A percentile compares a stretch with the other conserved stretches of the same genome.
Evolutionary conservation across 1,284 basidiomycete genomes (phyloP).

Genomic region (Neonothopanus nambi): DNA sequence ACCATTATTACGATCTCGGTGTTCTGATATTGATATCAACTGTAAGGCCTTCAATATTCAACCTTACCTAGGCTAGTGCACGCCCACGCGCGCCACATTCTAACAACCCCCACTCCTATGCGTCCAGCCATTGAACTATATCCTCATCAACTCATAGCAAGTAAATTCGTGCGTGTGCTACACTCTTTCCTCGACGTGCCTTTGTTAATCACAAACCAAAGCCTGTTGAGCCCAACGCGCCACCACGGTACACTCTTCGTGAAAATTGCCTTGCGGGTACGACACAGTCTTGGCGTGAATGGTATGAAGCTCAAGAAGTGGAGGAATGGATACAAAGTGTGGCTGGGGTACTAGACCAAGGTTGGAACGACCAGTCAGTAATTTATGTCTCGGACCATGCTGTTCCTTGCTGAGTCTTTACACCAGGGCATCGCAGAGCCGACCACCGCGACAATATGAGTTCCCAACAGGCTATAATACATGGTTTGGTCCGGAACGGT

Average conservation of each 20-base stretch:
- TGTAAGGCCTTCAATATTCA: constrained; percentile 76
- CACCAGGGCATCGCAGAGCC: constrained; percentile 51
- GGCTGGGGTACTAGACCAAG: constrained; percentile 80
- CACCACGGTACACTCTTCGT: constrained; percentile 68
- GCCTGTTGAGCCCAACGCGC: constrained; percentile 62
- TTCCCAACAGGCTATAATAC: constrained; percentile 95
- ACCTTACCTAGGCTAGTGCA: constrained; percentile 77
- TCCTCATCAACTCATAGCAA: constrained; percentile 88
- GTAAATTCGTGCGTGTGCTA: constrained; percentile 57
- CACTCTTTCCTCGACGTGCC: background rate
- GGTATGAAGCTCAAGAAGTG: constrained; percentile 85
- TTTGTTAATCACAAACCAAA: constrained; percentile 26
- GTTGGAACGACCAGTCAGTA: constrained; percentile 85
- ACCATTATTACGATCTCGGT: constrained; percentile 12
- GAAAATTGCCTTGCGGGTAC: constrained; percentile 76
- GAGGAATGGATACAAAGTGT: constrained; percentile 94
- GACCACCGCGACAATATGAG: constrained; percentile 77
- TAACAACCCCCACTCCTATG: constrained; percentile 45
- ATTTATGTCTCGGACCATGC: background rate
- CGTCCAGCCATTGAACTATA: constrained; percentile 64
- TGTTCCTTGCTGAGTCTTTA: background rate
- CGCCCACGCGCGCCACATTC: constrained; percentile 68
- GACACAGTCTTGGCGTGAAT: constrained; percentile 77
- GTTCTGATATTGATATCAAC: background rate
- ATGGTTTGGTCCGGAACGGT: constrained; percentile 83